Evolutionary conservation across 352 stramenopile species (phyloP).

Genomic region (Phytophthora rubi): DNA sequence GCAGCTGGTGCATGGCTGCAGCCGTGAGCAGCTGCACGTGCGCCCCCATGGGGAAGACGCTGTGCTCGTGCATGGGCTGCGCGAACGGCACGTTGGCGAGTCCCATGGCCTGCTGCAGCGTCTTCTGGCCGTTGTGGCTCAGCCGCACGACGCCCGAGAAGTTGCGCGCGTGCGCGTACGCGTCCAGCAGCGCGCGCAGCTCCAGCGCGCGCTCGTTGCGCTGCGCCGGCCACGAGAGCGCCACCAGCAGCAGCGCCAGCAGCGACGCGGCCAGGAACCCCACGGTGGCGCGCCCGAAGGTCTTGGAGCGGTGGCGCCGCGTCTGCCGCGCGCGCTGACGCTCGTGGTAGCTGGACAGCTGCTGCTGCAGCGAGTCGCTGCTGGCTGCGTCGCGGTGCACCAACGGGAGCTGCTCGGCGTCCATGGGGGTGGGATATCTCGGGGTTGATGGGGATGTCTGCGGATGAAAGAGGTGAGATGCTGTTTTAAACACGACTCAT

Average conservation of each 20-base stretch:
- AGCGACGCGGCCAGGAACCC: conserved; percentile 42
- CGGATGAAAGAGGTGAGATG: not conserved
- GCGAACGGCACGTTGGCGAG: conserved; percentile 56
- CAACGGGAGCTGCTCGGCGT: conserved; percentile 42
- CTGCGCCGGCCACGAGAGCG: conserved; percentile 45
- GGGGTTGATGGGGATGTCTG: not conserved
- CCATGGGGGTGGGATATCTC: conserved; percentile 19
- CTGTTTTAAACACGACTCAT: not conserved
- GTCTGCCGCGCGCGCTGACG: conserved; percentile 28
- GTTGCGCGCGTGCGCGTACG: conserved; percentile 40
- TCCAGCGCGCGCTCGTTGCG: conserved; percentile 40
- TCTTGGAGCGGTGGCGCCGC: conserved; percentile 30
- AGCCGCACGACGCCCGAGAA: conserved; percentile 67
- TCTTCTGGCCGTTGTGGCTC: conserved; percentile 56
- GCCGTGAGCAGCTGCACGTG: conserved; percentile 66
- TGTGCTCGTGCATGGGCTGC: conserved; percentile 50
- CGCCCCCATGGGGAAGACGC: conserved; percentile 63
- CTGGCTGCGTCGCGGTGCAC: conserved; percentile 23
- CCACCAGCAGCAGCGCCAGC: conserved; percentile 41
- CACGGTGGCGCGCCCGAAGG: conserved; percentile 44
- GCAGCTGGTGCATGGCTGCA: conserved; percentile 65
- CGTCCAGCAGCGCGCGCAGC: conserved; percentile 34
- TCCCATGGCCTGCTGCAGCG: conserved; percentile 52
- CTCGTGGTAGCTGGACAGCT: conserved; percentile 43
- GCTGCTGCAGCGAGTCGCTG: conserved; percentile 38